These are phyloP conservation scores for Aspergillus clavatus DNA, from an alignment of 2,329 filamentous ascomycete species.

Conservation along the genomic window DNA sequence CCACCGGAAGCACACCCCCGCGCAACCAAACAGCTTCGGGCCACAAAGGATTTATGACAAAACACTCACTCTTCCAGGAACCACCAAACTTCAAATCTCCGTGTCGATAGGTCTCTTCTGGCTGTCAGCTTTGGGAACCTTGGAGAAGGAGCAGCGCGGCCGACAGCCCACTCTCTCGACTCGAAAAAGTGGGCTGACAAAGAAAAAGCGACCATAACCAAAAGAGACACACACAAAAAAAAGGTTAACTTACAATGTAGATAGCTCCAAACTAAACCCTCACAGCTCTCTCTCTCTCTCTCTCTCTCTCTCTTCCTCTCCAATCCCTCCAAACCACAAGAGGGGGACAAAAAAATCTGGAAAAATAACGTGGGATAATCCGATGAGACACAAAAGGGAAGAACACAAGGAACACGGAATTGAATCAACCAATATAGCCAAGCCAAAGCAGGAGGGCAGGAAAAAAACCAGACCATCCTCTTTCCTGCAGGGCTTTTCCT, in stretches of 20 bases:
- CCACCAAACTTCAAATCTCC: slow-evolving; percentile 21
- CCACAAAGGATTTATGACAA: slow-evolving; percentile 5
- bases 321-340: slow-evolving; percentile 22
- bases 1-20: neutral
- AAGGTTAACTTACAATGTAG: slow-evolving; percentile 12
- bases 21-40: neutral
- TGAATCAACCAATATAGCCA: slow-evolving; percentile 15
- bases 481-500: slow-evolving; percentile 4
- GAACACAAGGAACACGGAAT: slow-evolving; percentile 12
- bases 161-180: slow-evolving; percentile 25
- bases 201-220: slow-evolving; percentile 13
- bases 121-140: slow-evolving; percentile 27
- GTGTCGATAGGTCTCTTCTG: slow-evolving; percentile 18
- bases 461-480: slow-evolving; percentile 3
- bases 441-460: too few species aligned
- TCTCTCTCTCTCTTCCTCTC: too few species aligned
- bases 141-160: slow-evolving; percentile 24
- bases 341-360: slow-evolving; percentile 6
- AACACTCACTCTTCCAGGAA: slow-evolving; percentile 28
- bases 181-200: slow-evolving; percentile 24
- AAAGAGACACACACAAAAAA: slow-evolving; percentile 9
- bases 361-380: slow-evolving; percentile 1
- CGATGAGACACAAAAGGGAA: neutral
- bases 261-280: slow-evolving; percentile 15
- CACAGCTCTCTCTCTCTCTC: too few species aligned